A percentile compares a stretch with the other conserved stretches of the same genome.
These are phyloP conservation scores for Colletotrichum eremochloae DNA, from an alignment of 2,329 filamentous ascomycete species.

Conservation along the genomic window DNA sequence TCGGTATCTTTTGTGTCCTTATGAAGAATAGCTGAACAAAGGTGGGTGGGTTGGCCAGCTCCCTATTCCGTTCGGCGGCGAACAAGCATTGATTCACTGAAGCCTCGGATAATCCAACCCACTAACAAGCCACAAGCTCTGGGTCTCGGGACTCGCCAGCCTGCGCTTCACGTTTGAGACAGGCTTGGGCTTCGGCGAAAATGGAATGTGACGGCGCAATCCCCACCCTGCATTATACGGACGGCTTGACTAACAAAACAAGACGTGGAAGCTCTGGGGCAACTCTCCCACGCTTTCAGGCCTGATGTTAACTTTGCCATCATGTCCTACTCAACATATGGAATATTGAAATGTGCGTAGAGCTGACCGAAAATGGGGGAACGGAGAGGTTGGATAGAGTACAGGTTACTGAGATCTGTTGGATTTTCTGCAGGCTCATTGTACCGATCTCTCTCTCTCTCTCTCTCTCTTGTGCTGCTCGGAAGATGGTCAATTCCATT, in stretches of 20 bases:
- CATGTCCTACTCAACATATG: not conserved
- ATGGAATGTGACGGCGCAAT: too few species aligned
- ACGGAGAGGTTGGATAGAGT: not conserved
- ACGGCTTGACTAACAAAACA: too few species aligned
- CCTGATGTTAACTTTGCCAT: not conserved
- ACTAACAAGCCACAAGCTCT: not conserved
- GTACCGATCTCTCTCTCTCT: not conserved
- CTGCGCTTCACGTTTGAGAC: not conserved
- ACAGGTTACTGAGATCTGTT: not conserved
- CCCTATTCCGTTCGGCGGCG: not conserved
- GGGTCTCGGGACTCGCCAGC: not conserved
- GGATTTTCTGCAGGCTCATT: not conserved
- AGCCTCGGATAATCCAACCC: not conserved
- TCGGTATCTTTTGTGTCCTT: not conserved
- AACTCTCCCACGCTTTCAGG: not conserved
- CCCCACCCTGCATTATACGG: too few species aligned
- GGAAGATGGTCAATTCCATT: not conserved
- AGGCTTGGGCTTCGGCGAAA: not conserved
- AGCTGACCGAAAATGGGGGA: not conserved
- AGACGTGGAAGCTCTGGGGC: not conserved
- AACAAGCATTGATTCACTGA: not conserved
- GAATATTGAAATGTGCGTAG: not conserved
- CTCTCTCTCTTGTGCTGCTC: not conserved
- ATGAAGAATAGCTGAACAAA: not conserved
- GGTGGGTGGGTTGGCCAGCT: not conserved